Evolutionary conservation across 129 eudicot species (phyloP), one percentile per base, ranked within the genome.

Genomic region (carrot (Daucus carota)): DNA sequence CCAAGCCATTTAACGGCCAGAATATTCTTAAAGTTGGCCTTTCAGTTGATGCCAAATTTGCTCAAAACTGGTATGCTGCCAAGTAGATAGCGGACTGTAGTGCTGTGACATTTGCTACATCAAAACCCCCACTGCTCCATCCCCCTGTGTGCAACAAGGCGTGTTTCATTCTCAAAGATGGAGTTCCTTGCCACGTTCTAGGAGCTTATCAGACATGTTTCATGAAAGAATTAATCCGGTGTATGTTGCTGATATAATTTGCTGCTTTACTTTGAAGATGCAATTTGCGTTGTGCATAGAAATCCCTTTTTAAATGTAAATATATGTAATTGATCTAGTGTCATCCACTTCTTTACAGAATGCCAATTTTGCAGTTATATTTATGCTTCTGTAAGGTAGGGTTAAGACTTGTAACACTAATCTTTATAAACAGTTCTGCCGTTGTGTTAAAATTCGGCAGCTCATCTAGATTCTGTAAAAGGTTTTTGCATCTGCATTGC

Each of bases 41-140:
- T 22, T 86, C 91, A 4, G 98, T 92, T 79, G 98, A 92, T 77
- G 98, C 98, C 28, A 92, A 92, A 70, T 92, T 88, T 75, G 98
- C 97, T 57, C 76, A 88, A 63, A 89, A 81, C 69, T 95, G 99
- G 99, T 95, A 95, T 72, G 80, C 90, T 75, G 99, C 97, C 70
- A 95, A 95, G 84, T 95, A 91, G 89, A 70, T 18, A 12, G 26
- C 1, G 40, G 43, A 47, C 41, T n/a, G 47, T 47, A 6, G 5
- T 42, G 52, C 54, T 16, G 31, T n/a, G 75, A 10, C 33, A 36
- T 26, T 63, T 67, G 24, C 42, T 67, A 17, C 6, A 32, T 34
- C 45, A 34, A 63, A 63, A 29, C 38, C 40, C 32, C 73, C 33
- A 40, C 33, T 70, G 28, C 50, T 68, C 45, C 70, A 6, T 26